Evolutionary conservation across 2,329 filamentous ascomycete species (phyloP).

Genomic region (Dactylonectria estremocensis): DNA sequence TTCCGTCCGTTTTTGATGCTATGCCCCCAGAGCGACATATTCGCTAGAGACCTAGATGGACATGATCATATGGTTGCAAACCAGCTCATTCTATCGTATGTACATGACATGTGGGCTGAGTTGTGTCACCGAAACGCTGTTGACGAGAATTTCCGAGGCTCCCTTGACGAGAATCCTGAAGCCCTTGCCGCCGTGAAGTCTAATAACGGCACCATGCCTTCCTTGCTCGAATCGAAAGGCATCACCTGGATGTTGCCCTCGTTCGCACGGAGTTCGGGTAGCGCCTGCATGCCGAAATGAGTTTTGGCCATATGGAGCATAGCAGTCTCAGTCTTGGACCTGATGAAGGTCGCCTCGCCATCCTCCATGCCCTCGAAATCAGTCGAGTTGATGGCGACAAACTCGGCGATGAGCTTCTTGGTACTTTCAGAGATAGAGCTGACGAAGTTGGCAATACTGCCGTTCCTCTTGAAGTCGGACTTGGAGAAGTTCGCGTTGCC

Average conservation of each 20-base stretch:
- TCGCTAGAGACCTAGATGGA: no score
- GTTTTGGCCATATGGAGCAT: slow-evolving; percentile 66
- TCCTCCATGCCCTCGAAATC: slow-evolving; percentile 68
- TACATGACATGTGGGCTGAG: no score
- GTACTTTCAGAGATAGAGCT: no score
- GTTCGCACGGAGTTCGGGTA: slow-evolving; percentile 62
- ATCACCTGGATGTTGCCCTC: slow-evolving; percentile 66
- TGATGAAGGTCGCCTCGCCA: slow-evolving; percentile 63
- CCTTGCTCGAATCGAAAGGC: slow-evolving; percentile 69
- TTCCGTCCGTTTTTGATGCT: no score
- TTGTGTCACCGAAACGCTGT: no score
- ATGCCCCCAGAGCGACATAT: no score
- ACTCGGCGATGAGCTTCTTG: slow-evolving; percentile 76
- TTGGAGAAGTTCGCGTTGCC: slow-evolving; percentile 56
- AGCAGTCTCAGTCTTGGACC: slow-evolving; percentile 71
- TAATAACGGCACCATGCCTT: slow-evolving; percentile 71
- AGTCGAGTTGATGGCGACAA: slow-evolving; percentile 70
- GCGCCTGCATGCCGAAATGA: slow-evolving; percentile 63
- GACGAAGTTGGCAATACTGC: no score
- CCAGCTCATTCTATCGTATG: no score
- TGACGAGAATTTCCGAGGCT: slow-evolving; percentile 69
- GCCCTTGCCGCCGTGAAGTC: slow-evolving; percentile 57
- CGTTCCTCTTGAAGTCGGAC: no score
- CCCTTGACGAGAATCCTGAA: slow-evolving; percentile 70
- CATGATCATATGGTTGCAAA: no score